phyloP scores from a whole-genome alignment of 768 basidiomycete species.

The Hypholoma sublateritium region DNA sequence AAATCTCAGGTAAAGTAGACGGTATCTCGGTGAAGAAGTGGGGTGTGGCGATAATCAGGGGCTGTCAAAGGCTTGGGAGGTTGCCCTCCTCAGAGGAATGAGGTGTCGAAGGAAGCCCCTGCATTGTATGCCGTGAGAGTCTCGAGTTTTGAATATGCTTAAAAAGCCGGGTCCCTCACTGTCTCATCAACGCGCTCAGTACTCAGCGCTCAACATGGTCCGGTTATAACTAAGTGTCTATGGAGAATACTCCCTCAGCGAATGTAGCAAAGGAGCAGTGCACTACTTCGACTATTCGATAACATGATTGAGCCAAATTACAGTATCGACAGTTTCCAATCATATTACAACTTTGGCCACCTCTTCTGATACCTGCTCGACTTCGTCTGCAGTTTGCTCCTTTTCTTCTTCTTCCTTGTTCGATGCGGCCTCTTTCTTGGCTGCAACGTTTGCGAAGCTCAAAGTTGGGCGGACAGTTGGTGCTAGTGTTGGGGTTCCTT shows the following conservation, averaged over 20 bases:
- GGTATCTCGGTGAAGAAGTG: neutral
- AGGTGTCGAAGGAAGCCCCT: conserved; percentile 15
- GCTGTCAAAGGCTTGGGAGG: conserved; percentile 4
- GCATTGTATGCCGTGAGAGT: conserved; percentile 26
- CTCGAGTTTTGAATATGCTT: conserved; percentile 13
- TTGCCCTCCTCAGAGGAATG: conserved; percentile 6
- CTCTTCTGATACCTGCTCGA: conserved; percentile 15
- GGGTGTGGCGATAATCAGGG: neutral
- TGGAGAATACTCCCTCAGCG: no score
- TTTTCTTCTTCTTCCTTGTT: conserved; percentile 15
- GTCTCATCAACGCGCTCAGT: neutral
- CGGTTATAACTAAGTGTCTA: neutral
- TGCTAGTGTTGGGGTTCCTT: conserved; percentile 27
- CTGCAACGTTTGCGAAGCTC: conserved; percentile 82
- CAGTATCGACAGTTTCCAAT: neutral
- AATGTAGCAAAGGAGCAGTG: neutral
- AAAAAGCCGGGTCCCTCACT: neutral
- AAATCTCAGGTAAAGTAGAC: neutral
- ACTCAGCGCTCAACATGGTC: neutral
- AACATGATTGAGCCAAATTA: neutral
- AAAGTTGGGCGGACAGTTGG: conserved; percentile 68
- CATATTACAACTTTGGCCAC: conserved; percentile 13
- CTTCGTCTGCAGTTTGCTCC: conserved; percentile 10
- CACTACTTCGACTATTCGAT: neutral
- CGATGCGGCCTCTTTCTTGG: conserved; percentile 39